These are phyloP conservation scores for Sarocladium oryzae DNA, from an alignment of 2,329 filamentous ascomycete species.

Conservation along the genomic window DNA sequence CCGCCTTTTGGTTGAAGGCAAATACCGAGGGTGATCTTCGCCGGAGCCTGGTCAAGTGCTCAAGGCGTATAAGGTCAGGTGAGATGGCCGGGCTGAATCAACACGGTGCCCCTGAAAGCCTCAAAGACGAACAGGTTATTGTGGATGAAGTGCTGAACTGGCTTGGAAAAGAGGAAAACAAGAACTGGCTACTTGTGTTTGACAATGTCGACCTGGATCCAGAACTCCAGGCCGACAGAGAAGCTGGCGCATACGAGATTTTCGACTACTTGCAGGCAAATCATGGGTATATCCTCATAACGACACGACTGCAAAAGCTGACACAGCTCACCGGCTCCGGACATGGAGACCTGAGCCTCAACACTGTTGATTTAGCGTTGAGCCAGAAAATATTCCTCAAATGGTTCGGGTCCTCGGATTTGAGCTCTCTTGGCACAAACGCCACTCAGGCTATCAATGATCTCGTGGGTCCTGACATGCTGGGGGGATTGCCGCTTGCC, in stretches of 20 bases:
- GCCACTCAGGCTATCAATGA: neutral
- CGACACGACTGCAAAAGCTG: constrained; percentile 18
- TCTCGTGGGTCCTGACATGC: constrained; percentile 14
- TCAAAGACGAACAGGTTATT: constrained; percentile 15
- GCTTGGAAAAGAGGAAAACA: constrained; percentile 20
- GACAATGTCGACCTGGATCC: constrained; percentile 27
- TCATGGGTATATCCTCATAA: constrained; percentile 23
- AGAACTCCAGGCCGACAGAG: constrained; percentile 10
- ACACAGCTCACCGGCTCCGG: constrained; percentile 16
- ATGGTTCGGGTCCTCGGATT: neutral
- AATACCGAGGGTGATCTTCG: constrained; percentile 21
- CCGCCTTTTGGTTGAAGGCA: constrained; percentile 27
- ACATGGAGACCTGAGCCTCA: constrained; percentile 13
- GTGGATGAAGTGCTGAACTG: constrained; percentile 20
- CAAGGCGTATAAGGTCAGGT: constrained; percentile 15
- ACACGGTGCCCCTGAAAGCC: constrained; percentile 9
- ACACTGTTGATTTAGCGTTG: neutral
- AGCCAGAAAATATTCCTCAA: neutral
- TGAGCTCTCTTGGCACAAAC: constrained; percentile 12
- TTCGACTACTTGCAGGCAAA: constrained; percentile 18
- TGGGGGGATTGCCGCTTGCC: constrained; percentile 21
- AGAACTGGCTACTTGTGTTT: constrained; percentile 25
- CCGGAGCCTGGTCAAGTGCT: constrained; percentile 20
- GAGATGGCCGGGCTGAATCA: neutral
- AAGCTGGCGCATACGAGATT: constrained; percentile 18